phyloP scores from a whole-genome alignment of 192 early-diverging fungal genomes.

The Phycomyces blakesleeanus region DNA sequence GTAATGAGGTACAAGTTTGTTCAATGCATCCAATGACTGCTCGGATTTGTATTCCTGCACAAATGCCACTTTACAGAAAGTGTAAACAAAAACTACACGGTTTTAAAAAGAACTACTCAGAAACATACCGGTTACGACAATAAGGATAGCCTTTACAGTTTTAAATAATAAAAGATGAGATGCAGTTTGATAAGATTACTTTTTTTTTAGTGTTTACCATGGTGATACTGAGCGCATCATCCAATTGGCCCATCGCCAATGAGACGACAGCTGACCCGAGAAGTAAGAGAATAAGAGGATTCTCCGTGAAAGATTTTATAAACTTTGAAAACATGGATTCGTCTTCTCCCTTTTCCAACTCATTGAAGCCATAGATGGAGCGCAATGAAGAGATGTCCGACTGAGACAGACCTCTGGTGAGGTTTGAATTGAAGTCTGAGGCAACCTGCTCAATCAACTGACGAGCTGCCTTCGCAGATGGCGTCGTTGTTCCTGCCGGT shows the following conservation, averaged over 20 bases:
- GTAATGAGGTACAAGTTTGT: constrained; percentile 81
- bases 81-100: not conserved
- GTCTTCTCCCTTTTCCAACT: constrained; percentile 61
- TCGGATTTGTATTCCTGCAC: constrained; percentile 86
- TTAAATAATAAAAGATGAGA: not conserved
- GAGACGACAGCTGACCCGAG: constrained; percentile 71
- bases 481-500: constrained; percentile 33
- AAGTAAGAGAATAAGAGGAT: constrained; percentile 79
- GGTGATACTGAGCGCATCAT: constrained; percentile 83
- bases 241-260: constrained; percentile 66
- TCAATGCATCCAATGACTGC: constrained; percentile 79
- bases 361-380: constrained; percentile 57
- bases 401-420: constrained; percentile 38
- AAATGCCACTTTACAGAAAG: constrained; percentile 64
- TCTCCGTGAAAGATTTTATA: constrained; percentile 76
- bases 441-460: constrained; percentile 43
- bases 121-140: constrained; percentile 64
- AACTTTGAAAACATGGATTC: constrained; percentile 71
- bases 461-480: constrained; percentile 51
- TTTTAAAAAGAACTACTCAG: not conserved
- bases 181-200: not conserved
- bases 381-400: constrained; percentile 41
- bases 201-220: constrained; percentile 43
- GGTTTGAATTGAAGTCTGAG: constrained; percentile 39
- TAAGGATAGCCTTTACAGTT: constrained; percentile 61